Evolutionary conservation across 2,329 filamentous ascomycete genomes (phyloP), one percentile per base, ranked within the genome.

Genomic region (Fusarium pseudocircinatum): DNA sequence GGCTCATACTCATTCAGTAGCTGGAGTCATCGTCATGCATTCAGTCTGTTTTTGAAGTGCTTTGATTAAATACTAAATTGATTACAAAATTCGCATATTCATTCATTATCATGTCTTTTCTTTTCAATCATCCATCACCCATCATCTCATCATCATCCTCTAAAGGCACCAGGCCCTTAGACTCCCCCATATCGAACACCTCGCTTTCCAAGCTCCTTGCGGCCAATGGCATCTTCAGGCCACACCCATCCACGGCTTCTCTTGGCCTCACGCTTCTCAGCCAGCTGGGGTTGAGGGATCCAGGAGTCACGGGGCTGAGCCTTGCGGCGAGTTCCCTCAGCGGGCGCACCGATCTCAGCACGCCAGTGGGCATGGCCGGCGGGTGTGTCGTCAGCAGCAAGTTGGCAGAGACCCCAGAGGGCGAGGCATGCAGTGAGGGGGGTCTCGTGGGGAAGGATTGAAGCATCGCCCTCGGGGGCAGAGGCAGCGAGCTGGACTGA

Each of bases 241-340:
- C 90, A 88, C 2, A 94, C 88, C 93, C 93, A 95, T 0, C 93
- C 93, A 36, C 93, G 84, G 6, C 89, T 86, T 28, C 92, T 83
- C 88, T 94, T 95, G 26, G 92, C 91, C 82, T 93, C 91, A 65
- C 90, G 85, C 90, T 93, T 96, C 88, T 93, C 92, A 37, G 87
- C 91, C 75, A 89, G 86, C 84, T 91, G 93, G 57, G 90, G 90
- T 84, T 86, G 90, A 15, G 93, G 92, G 83, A 95, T 94, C 93
- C 93, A 95, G 28, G 84, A 83, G 81, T 95, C 93, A 46, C 92
- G 86, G n/a, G 90, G 85, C 32, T 91, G 83, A 59, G 90, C 90
- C 84, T 93, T 93, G 78, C 91, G 87, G 42, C 93, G 84, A 3
- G 92, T 93, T 42, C 92, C 88, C 74, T 94, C 92, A 16, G 91